phyloP scores from a whole-genome alignment of 192 early-diverging fungal species.

The Linnemannia zychae region DNA sequence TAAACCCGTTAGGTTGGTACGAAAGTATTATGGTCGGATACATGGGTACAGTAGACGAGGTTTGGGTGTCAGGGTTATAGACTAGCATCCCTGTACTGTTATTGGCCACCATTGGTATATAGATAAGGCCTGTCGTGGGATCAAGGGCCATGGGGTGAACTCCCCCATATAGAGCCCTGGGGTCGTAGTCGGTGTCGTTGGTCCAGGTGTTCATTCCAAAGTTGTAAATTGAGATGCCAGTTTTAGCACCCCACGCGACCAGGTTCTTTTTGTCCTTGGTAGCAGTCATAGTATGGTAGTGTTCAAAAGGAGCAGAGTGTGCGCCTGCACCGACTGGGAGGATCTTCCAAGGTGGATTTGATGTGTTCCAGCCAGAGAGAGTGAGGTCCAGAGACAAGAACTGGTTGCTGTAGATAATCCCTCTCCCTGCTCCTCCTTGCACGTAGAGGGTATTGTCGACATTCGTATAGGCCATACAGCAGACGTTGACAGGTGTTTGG shows the following conservation, averaged over 20 bases:
- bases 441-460: constrained; percentile 10
- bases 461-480: constrained; percentile 18
- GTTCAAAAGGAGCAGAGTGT: background rate
- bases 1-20: background rate
- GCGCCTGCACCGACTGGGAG: background rate
- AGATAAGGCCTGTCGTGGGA: constrained; percentile 6
- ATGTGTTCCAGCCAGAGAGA: constrained; percentile 10
- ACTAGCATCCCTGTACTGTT: background rate
- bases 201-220: background rate
- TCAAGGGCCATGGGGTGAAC: background rate
- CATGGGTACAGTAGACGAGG: background rate
- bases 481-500: background rate
- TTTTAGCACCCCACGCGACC: background rate
- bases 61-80: background rate
- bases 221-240: background rate
- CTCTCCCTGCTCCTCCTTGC: background rate
- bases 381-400: constrained; percentile 19
- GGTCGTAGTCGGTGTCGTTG: background rate
- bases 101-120: background rate
- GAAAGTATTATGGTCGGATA: background rate
- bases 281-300: constrained; percentile 6
- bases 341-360: constrained; percentile 25
- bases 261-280: constrained; percentile 19
- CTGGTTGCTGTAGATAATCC: background rate
- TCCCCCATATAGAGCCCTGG: too few relatives aligned